A percentile compares a stretch with the other conserved stretches of the same genome.
These are phyloP conservation scores for Ascosphaera apis DNA, from an alignment of 2,329 filamentous ascomycete species.

Conservation along the genomic window DNA sequence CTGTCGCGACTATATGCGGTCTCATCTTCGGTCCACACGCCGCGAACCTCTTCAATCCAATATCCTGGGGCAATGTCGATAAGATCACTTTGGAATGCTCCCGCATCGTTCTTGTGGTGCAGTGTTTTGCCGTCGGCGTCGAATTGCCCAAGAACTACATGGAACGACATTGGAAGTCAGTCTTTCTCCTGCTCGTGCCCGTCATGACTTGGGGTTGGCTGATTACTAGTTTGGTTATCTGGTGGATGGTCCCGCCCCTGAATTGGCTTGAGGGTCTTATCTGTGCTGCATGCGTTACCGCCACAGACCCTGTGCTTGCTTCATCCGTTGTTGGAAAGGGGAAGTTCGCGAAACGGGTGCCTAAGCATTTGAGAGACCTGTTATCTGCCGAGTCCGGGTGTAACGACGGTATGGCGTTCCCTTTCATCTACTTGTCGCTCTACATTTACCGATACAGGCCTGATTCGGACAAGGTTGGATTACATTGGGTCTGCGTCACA, in stretches of 20 bases:
- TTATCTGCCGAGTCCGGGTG: conserved; percentile 93
- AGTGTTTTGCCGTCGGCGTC: conserved; percentile 51
- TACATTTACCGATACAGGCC: conserved; percentile 71
- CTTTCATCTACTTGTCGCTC: conserved; percentile 79
- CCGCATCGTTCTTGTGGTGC: conserved; percentile 47
- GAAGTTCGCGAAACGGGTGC: conserved; percentile 92
- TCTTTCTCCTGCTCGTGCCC: conserved; percentile 65
- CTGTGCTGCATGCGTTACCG: conserved; percentile 80
- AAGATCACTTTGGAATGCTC: conserved; percentile 47
- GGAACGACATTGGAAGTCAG: conserved; percentile 92
- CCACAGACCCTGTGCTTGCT: conserved; percentile 86
- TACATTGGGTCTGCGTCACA: conserved; percentile 73
- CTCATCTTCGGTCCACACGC: conserved; percentile 49
- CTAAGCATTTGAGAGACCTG: conserved; percentile 88
- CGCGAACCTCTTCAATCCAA: conserved; percentile 37
- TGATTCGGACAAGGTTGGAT: conserved; percentile 43
- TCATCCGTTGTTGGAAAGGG: conserved; percentile 97
- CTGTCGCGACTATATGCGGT: conserved; percentile 53
- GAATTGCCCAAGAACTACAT: conserved; percentile 60
- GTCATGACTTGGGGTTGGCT: conserved; percentile 87
- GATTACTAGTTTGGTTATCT: conserved; percentile 77
- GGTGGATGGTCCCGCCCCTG: conserved; percentile 62
- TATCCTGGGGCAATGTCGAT: conserved; percentile 41
- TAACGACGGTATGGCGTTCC: conserved; percentile 99
- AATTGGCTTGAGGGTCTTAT: conserved; percentile 78